Conservation (phyloP, 2,329 filamentous ascomycete species). For the Hypomyces rosellus region DNA sequence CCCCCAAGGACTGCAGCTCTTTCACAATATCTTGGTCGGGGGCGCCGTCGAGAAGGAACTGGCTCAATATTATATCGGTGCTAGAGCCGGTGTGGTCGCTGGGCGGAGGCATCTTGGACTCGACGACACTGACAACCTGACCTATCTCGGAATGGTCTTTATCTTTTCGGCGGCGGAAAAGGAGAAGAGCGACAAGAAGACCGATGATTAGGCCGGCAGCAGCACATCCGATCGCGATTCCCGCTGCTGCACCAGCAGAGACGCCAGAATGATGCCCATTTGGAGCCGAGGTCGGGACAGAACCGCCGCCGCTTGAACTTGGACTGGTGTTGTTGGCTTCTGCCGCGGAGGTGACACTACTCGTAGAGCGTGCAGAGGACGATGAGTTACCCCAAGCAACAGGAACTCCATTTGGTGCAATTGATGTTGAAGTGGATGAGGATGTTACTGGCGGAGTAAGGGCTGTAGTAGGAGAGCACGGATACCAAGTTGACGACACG, state of each 20-base stretch:
- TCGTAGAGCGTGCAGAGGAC: not conserved
- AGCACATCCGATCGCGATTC: slow-evolving; percentile 22
- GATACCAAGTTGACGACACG: no score
- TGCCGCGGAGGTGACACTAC: not conserved
- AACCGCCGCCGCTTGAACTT: not conserved
- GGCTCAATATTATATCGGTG: slow-evolving; percentile 23
- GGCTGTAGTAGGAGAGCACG: no score
- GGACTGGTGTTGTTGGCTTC: not conserved
- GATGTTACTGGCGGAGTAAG: not conserved
- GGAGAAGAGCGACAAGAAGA: slow-evolving; percentile 19
- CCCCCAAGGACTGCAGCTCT: slow-evolving; percentile 27
- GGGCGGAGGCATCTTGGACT: not conserved
- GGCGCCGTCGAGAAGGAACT: slow-evolving; percentile 30
- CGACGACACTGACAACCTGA: not conserved
- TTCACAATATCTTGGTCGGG: slow-evolving; percentile 30
- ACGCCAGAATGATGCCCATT: not conserved
- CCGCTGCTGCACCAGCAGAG: not conserved
- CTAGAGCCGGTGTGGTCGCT: slow-evolving; percentile 5
- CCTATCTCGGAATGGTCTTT: not conserved
- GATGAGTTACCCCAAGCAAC: not conserved
- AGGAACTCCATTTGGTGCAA: not conserved
- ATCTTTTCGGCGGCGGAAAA: slow-evolving; percentile 15
- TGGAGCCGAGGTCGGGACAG: not conserved
- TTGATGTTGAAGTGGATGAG: not conserved
- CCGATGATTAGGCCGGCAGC: slow-evolving; percentile 23